Evolutionary conservation across 768 basidiomycete genomes (phyloP).

Genomic region (Leccinum disarticulatum): DNA sequence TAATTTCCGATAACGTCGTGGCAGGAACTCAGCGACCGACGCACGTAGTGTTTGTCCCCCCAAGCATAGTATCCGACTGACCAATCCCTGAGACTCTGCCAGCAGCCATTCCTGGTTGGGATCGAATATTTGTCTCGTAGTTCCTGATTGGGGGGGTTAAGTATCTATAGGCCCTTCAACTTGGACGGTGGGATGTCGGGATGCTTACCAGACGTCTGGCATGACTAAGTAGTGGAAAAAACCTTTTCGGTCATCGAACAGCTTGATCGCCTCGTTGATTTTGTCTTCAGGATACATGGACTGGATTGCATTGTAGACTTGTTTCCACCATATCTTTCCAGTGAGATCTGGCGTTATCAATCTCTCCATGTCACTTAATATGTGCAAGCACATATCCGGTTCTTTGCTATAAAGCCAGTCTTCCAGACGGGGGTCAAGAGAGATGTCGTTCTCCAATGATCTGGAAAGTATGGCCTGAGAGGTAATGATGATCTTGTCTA

Average conservation of each 20-base stretch:
- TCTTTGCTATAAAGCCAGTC: constrained; percentile 6
- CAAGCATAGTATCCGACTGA: background rate
- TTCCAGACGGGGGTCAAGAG: background rate
- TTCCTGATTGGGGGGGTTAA: background rate
- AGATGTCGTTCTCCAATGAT: background rate
- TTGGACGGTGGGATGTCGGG: background rate
- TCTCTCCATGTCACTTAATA: constrained; percentile 1
- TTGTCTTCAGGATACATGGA: background rate
- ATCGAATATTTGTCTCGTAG: background rate
- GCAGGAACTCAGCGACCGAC: background rate
- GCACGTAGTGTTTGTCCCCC: background rate
- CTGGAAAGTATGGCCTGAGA: constrained; percentile 1
- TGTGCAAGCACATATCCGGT: constrained; percentile 7
- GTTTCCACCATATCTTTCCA: background rate
- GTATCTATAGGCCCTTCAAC: background rate
- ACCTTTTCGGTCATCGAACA: background rate
- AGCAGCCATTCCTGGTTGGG: background rate
- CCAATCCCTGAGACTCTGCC: background rate
- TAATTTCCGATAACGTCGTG: background rate
- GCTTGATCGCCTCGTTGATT: constrained; percentile 2
- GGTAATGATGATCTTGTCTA: background rate
- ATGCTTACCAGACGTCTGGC: constrained; percentile 1
- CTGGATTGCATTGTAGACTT: background rate
- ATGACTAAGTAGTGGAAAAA: constrained; percentile 1
- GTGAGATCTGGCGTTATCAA: background rate